phyloP scores from a whole-genome alignment of 169 alveolate genomes.

The Eimeria sp. region DNA sequence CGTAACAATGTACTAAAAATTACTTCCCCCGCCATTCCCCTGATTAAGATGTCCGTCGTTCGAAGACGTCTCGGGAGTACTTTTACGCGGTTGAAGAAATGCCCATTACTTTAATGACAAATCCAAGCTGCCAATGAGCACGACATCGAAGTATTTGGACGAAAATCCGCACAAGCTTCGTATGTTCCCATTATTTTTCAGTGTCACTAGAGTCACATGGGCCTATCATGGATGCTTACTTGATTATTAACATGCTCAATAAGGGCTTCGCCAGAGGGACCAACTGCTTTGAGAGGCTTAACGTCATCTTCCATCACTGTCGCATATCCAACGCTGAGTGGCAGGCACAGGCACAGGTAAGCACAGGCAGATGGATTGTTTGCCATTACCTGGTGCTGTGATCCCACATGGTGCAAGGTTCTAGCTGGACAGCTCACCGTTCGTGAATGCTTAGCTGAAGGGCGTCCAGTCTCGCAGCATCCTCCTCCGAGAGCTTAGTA shows the following conservation, averaged over 20 bases:
- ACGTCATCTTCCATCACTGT: slow-evolving; percentile 48
- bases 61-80: no score
- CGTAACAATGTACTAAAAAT: no score
- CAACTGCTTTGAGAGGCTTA: slow-evolving; percentile 53
- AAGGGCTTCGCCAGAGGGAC: slow-evolving; percentile 42
- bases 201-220: background rate
- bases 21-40: no score
- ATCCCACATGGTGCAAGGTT: background rate
- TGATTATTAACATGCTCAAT: slow-evolving; percentile 75
- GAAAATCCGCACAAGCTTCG: background rate
- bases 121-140: no score
- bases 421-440: slow-evolving; percentile 23
- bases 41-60: no score
- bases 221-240: background rate
- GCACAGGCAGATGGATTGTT: background rate
- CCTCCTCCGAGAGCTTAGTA: slow-evolving; percentile 66
- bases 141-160: no score
- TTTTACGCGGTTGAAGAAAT: no score
- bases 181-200: background rate
- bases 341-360: background rate
- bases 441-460: background rate
- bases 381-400: background rate
- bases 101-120: no score
- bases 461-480: slow-evolving; percentile 32
- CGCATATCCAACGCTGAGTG: slow-evolving; percentile 76